A percentile compares a stretch with the other conserved stretches of the same genome.
Conservation (phyloP, 495 filamentous ascomycete genomes). For the Gamarada debralockiae region DNA sequence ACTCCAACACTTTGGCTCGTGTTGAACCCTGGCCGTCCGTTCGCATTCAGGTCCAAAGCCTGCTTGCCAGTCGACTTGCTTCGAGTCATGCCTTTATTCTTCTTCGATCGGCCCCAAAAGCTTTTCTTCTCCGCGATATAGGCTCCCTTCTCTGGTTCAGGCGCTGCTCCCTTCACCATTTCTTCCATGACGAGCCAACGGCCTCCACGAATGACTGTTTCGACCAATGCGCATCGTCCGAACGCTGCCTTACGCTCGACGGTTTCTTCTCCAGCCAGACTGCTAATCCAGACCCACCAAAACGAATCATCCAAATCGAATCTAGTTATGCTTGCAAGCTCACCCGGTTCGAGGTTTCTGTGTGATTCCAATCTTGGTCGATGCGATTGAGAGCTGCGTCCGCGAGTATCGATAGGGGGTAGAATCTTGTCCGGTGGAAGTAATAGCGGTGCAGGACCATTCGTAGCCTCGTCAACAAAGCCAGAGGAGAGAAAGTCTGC, state of each 20-base stretch:
- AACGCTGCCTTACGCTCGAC: slow-evolving; percentile 83
- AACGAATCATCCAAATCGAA: slow-evolving; percentile 93
- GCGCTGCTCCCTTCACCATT: slow-evolving; percentile 89
- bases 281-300: slow-evolving; percentile 99
- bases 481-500: slow-evolving; percentile 88
- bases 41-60: slow-evolving; percentile 31
- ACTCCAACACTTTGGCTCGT: slow-evolving; percentile 43
- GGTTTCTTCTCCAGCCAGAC: slow-evolving; percentile 87
- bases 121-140: slow-evolving; percentile 94
- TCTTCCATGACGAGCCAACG: slow-evolving; percentile 95
- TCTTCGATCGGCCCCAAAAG: slow-evolving; percentile 79
- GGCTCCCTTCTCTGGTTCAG: slow-evolving; percentile 76
- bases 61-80: slow-evolving; percentile 59
- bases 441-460: slow-evolving; percentile 56
- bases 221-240: slow-evolving; percentile 87
- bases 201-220: slow-evolving; percentile 75
- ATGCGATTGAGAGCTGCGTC: slow-evolving; percentile 87
- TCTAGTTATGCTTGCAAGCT: slow-evolving; percentile 84
- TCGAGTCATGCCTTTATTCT: slow-evolving; percentile 58
- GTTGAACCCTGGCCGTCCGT: slow-evolving; percentile 6
- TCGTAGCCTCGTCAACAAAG: slow-evolving; percentile 68
- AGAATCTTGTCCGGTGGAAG: slow-evolving; percentile 87
- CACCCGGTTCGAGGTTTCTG: slow-evolving; percentile 75
- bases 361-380: slow-evolving; percentile 61
- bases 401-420: slow-evolving; percentile 78